Base-by-base conservation (phyloP, 345 rosid species). In the Linum tenue region DNA sequence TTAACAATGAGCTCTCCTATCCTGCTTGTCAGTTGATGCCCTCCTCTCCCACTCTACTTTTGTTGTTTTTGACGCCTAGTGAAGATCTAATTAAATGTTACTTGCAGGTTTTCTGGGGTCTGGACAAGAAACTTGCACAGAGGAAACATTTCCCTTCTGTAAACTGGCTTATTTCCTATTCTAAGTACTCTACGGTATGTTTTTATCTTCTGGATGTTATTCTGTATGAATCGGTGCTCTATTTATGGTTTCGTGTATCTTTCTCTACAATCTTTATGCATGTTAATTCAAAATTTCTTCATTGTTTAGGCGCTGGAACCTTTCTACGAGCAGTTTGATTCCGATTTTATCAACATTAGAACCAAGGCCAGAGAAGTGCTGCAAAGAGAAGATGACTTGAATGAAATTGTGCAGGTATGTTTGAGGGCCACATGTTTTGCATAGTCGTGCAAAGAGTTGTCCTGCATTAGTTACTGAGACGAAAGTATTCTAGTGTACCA, bases 51-150 rank as follows among this genome's bases (percentile, higher is more conserved):
- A 41, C 44, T 41, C 44, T 22, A 22, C 31, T 22, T 41, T 41
- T 41, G 5, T 41, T 41, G 6, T 41, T 8, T 8, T 8, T 15
- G 14, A 9, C 53, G 53, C 53, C 53, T 48, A 9, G 9, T 48
- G 53, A 48, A 22, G 31, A 22, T 22, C 53, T 48, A 9, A 48
- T 48, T 4, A 48, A 3, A 48, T 48, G 9, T 48, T 48, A 48
- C 53, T 71, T 75, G 69, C 84, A 95, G 99, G 99, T 95, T 70
- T 95, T 95, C 82, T 95, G 99, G 99, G 99, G 99, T 78, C 83
- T 95, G 76, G 99, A 95, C 80, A 95, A 95, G 87, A 95, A 95
- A 80, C 95, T 95, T 78, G 98, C 99, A n/a, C 99, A 91, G 81
- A 86, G 99, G 78, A 95, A 95, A 72, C 99, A 95, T 86, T 95